Base-by-base conservation (phyloP, 345 rosid species). In the Euphorbia tirucalli region DNA sequence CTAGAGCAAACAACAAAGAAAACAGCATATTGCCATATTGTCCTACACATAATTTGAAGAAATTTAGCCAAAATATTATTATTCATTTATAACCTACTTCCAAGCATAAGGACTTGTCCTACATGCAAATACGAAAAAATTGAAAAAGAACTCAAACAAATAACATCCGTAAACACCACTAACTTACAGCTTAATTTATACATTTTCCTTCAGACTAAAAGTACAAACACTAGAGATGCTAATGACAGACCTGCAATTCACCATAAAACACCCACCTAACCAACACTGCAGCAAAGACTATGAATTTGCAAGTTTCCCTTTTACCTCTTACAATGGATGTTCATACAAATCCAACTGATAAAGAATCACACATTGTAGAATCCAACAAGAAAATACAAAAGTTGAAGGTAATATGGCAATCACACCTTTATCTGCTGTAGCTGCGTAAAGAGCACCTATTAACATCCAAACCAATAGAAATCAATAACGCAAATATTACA, bases 341-440 rank as follows among this genome's bases (percentile, higher is more conserved):
- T 21, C 55, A 24, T 57, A 55, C 41, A 54, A 55, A 35, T 35
- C 56, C n/a, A 68, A 55, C 11, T 6, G 16, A 15, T 8, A 54
- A 68, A 35, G 28, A 37, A 35, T 31, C 63, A 39, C n/a, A 11
- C 52, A 21, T 8, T 63, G 2, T 30, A 50, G 16, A 13, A 49
- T 21, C 61, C 59, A 13, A 13, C 37, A 52, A 37, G 22, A 15
- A 24, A 60, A 32, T 32, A 50, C 11, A 24, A 28, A 58, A 70
- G 24, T 37, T 52, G n/a, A 7, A 11, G 60, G 60, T 21, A 56
- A 22, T 9, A 56, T 10, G 22, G 24, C 32, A 25, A 50, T 4
- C 61, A 5, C 65, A 79, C 82, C 82, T 79, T 74, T 66, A 74
- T 70, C 52, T 75, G 70, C 27, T 74, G 72, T 25, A 79, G 65